phyloP scores from a whole-genome alignment of 2,329 filamentous ascomycete species.

The Chalaropsis thielavioides region DNA sequence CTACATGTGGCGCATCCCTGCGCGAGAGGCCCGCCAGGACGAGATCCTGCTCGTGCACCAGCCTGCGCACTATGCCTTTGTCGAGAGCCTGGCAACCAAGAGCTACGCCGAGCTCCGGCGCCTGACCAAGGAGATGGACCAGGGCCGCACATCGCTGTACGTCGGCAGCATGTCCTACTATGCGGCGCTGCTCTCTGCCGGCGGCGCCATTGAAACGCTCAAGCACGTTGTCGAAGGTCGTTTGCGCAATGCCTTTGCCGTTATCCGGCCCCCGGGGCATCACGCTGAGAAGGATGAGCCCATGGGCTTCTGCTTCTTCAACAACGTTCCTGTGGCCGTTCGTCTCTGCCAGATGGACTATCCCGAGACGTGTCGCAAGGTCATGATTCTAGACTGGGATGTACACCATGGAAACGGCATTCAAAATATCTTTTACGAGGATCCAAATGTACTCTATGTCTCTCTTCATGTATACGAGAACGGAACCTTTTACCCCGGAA shows the following conservation, averaged over 20 bases:
- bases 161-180: slow-evolving; percentile 70
- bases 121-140: slow-evolving; percentile 46
- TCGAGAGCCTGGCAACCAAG: slow-evolving; percentile 42
- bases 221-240: slow-evolving; percentile 70
- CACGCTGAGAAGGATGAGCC: slow-evolving; percentile 77
- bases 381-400: slow-evolving; percentile 88
- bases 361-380: slow-evolving; percentile 67
- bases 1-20: slow-evolving; percentile 63
- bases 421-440: slow-evolving; percentile 89
- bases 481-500: slow-evolving; percentile 71
- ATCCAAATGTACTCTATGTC: slow-evolving; percentile 90
- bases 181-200: slow-evolving; percentile 70
- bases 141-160: slow-evolving; percentile 62
- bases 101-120: slow-evolving; percentile 51
- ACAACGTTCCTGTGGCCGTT: slow-evolving; percentile 91
- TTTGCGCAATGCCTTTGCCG: slow-evolving; percentile 88
- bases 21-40: slow-evolving; percentile 58
- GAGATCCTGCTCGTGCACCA: slow-evolving; percentile 75
- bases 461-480: slow-evolving; percentile 81
- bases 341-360: slow-evolving; percentile 72
- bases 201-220: slow-evolving; percentile 90
- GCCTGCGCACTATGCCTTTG: slow-evolving; percentile 63
- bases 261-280: slow-evolving; percentile 88
- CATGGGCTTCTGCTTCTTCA: slow-evolving; percentile 95
- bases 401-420: slow-evolving; percentile 77